A percentile compares a stretch with the other conserved stretches of the same genome.
phyloP scores from a whole-genome alignment of 2,329 filamentous ascomycete genomes.

The Penicillium sp. region DNA sequence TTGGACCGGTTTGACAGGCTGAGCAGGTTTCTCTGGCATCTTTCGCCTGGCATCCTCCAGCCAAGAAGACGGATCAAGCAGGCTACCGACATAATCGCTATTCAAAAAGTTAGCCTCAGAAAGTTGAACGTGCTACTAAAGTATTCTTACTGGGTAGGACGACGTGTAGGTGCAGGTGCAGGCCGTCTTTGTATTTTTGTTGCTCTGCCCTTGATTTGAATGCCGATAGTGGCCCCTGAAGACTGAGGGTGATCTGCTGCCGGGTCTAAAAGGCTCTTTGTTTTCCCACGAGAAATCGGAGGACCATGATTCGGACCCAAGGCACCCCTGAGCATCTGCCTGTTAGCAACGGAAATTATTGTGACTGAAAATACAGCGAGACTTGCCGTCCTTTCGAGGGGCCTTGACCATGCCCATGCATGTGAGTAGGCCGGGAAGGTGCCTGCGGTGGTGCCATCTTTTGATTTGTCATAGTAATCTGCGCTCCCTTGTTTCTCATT shows the following conservation, averaged over 20 bases:
- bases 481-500: constrained; percentile 18
- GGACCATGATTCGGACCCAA: not conserved
- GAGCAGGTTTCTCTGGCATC: not conserved
- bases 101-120: not conserved
- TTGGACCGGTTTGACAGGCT: not conserved
- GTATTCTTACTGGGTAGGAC: not conserved
- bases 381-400: not conserved
- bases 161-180: not conserved
- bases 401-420: not conserved
- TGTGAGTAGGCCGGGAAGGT: not conserved
- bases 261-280: not conserved
- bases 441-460: not conserved
- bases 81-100: not conserved
- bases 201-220: not conserved
- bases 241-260: not conserved
- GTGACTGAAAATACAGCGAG: not conserved
- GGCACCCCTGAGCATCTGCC: not conserved
- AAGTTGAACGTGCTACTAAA: not conserved
- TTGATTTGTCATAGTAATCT: constrained; percentile 11
- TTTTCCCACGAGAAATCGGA: not conserved
- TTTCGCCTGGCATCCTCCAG: not conserved
- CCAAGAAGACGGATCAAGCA: not conserved
- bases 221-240: not conserved
- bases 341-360: not conserved
- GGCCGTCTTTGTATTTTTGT: not conserved